Base-by-base conservation (phyloP, 768 basidiomycete genomes). In the Baorangia bicolor region DNA sequence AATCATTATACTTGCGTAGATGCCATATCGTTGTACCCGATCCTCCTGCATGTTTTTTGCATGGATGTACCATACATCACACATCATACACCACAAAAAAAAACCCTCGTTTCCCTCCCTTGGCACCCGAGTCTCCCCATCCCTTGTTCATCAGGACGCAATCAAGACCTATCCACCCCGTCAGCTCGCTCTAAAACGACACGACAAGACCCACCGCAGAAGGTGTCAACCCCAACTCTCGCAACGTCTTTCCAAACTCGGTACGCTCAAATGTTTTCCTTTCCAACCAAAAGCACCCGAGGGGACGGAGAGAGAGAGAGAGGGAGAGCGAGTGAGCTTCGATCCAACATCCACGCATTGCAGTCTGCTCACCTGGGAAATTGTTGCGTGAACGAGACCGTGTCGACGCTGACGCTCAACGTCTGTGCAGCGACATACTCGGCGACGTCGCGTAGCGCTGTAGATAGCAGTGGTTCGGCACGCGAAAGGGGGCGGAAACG, bases 321-420 rank as follows among this genome's bases (percentile, higher is more conserved):
- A n/a, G n/a, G n/a, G n/a, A n/a, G n/a, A n/a, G n/a, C n/a, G n/a
- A n/a, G n/a, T n/a, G n/a, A 25, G 23, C 46, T 5, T 27, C 16
- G 16, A 16, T 42, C n/a, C n/a, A 45, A 13, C 8, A 25, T 18
- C 8, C 49, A 39, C 41, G 13, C n/a, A 14, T 4, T n/a, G n/a
- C n/a, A n/a, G n/a, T n/a, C n/a, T n/a, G n/a, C 78, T 59, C 65
- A 87, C 94, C 93, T 85, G 13, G 94, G 94, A 77, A 95, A 96
- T 35, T 89, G 85, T 60, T 87, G 86, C 0, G 90, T 78, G 58
- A 97, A 81, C 1, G 80, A 79, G 34, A 96, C 85, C 1, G 87
- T 88, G 31, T 93, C 91, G 14, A 88, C 90, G 62, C 87, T 83
- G 21, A 92, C 81, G 2, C 71, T 63, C 31, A 89, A 67, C 25